Base-by-base conservation (phyloP, 2,329 filamentous ascomycete genomes). In the Neocucurbitaria cava region DNA sequence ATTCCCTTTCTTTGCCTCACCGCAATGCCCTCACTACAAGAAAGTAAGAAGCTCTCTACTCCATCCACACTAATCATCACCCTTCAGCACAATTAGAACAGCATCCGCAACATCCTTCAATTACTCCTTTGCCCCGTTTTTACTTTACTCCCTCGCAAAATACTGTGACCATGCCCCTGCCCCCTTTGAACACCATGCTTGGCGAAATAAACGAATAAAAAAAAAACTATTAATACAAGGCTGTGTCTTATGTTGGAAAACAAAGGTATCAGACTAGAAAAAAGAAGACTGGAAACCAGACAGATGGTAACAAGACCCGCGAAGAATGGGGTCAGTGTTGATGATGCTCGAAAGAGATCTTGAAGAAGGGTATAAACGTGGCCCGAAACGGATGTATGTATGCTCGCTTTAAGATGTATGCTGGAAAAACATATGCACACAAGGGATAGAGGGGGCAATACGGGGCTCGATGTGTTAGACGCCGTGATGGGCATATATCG, bases 121-220 rank as follows among this genome's bases (percentile, higher is more conserved):
- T 21, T 15, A 20, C 36, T 11, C 47, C 39, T 23, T 11, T 50
- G 21, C 31, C 31, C 8, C 42, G 11, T 31, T 33, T 26, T 46
- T 20, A 52, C 45, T 46, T 26, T 49, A 21, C 23, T 21, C 45
- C 33, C 24, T 40, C 35, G 21, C 35, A 39, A 21, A 52, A 17
- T 11, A 20, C 24, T 44, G 44, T 51, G 23, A 44, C 24, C 45
- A 46, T 52, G 45, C 39, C 53, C n/a, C n/a, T n/a, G n/a, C n/a
- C n/a, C n/a, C n/a, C 49, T 33, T 41, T 47, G 36, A 59, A 59
- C 57, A 54, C 57, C 57, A 54, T 59, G 57, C 54, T 59, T 51
- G 42, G n/a, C n/a, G n/a, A n/a, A n/a, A n/a, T 44, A 35, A 35
- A 17, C 13, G 36, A 20, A 36, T 26, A 43, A 49, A 10, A 26